A percentile compares a stretch with the other conserved stretches of the same genome.
Evolutionary conservation across 2,329 filamentous ascomycete genomes (phyloP).

Genomic region (Trichoderma sp.): DNA sequence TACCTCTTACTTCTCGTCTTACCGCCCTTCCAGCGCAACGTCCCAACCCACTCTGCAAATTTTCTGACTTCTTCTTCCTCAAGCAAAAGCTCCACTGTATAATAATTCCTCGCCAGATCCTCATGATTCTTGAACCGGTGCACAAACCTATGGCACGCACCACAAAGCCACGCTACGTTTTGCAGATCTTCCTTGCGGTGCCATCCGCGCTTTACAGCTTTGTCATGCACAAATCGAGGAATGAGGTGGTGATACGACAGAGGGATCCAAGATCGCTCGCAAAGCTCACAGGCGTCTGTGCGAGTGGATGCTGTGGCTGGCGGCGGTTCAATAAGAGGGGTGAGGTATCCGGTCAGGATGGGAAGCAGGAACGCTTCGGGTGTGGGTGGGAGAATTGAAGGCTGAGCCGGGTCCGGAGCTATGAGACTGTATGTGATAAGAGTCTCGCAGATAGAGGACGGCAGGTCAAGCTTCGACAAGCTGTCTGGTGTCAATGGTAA

Average conservation of each 20-base stretch:
- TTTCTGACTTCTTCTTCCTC: constrained; percentile 67
- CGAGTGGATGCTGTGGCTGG: constrained; percentile 60
- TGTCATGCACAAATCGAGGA: constrained; percentile 72
- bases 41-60: constrained; percentile 71
- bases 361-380: constrained; percentile 59
- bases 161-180: constrained; percentile 82
- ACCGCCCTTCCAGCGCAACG: constrained; percentile 68
- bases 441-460: constrained; percentile 60
- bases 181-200: constrained; percentile 71
- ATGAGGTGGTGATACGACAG: constrained; percentile 85
- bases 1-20: constrained; percentile 9
- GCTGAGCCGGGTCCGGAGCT: constrained; percentile 34
- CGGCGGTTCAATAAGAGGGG: constrained; percentile 56
- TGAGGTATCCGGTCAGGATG: constrained; percentile 61
- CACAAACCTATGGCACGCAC: constrained; percentile 80
- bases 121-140: constrained; percentile 74
- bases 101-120: constrained; percentile 69
- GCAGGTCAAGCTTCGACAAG: constrained; percentile 50
- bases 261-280: constrained; percentile 68
- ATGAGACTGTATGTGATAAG: constrained; percentile 66
- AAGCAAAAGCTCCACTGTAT: constrained; percentile 68
- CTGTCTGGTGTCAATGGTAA: constrained; percentile 55
- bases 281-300: constrained; percentile 67
- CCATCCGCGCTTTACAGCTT: constrained; percentile 75
- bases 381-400: constrained; percentile 37